These are phyloP conservation scores for Zygoascus tannicola DNA, from an alignment of 805 yeast species.

Conservation along the genomic window DNA sequence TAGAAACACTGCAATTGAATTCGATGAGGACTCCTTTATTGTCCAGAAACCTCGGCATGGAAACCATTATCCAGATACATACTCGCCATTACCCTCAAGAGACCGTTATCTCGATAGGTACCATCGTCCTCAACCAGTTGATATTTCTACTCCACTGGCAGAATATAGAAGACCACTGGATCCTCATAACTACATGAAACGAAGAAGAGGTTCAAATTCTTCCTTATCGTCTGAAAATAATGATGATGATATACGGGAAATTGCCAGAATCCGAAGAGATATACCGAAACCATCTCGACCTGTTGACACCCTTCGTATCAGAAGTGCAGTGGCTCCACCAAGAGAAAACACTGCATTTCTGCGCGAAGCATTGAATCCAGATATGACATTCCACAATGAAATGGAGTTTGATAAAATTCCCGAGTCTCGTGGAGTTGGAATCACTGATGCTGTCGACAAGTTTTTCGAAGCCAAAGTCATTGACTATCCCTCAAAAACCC, in stretches of 20 bases:
- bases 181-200: not conserved
- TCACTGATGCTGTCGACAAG: not conserved
- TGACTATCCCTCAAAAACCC: conserved; percentile 41
- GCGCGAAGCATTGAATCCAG: not conserved
- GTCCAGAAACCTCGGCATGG: too few relatives aligned
- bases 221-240: not conserved
- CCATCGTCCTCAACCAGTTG: not conserved
- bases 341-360: not conserved
- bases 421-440: not conserved
- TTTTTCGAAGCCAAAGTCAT: conserved; percentile 33
- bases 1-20: not conserved
- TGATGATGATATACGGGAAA: not conserved
- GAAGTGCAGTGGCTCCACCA: not conserved
- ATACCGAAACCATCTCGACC: too few relatives aligned
- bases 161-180: not conserved
- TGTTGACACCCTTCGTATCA: too few relatives aligned
- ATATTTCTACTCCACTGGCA: not conserved
- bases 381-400: not conserved
- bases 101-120: not conserved
- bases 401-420: not conserved
- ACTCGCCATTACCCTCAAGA: not conserved
- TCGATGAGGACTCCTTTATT: not conserved
- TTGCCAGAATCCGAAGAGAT: too few relatives aligned
- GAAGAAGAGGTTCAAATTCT: not conserved
- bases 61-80: not conserved